phyloP scores from a whole-genome alignment of 73 alveolate species.

The Paramecium sonneborni region DNA sequence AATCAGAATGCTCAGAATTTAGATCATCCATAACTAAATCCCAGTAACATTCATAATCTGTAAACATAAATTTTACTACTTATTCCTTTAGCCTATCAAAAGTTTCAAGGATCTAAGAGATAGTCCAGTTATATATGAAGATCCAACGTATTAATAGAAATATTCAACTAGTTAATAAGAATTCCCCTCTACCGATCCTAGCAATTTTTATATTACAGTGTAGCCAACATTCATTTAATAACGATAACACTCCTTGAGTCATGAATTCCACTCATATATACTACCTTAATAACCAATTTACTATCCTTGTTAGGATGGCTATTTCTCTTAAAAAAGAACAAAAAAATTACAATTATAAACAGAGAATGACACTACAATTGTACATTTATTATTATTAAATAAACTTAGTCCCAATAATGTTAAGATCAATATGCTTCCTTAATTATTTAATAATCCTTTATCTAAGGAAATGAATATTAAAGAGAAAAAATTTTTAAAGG shows the following conservation, averaged over 20 bases:
- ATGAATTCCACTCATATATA: slow-evolving; percentile 12
- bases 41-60: slow-evolving; percentile 18
- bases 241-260: slow-evolving; percentile 15
- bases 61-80: background rate
- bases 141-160: background rate
- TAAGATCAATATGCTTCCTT: slow-evolving; percentile 47
- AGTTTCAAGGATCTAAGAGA: background rate
- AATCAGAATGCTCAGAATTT: slow-evolving; percentile 41
- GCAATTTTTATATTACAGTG: slow-evolving; percentile 14
- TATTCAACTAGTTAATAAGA: background rate
- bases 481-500: slow-evolving; percentile 36
- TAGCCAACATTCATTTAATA: background rate
- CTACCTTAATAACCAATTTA: background rate
- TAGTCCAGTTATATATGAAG: background rate
- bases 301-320: background rate
- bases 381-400: background rate
- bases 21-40: slow-evolving; percentile 44
- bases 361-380: background rate
- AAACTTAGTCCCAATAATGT: background rate
- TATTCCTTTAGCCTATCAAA: slow-evolving; percentile 15
- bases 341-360: background rate
- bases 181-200: slow-evolving; percentile 29
- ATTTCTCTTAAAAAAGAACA: slow-evolving; percentile 40
- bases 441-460: background rate
- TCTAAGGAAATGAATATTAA: background rate